These are phyloP conservation scores for Rhododendron molle DNA, from an alignment of 148 eudicot species.

Conservation along the genomic window DNA sequence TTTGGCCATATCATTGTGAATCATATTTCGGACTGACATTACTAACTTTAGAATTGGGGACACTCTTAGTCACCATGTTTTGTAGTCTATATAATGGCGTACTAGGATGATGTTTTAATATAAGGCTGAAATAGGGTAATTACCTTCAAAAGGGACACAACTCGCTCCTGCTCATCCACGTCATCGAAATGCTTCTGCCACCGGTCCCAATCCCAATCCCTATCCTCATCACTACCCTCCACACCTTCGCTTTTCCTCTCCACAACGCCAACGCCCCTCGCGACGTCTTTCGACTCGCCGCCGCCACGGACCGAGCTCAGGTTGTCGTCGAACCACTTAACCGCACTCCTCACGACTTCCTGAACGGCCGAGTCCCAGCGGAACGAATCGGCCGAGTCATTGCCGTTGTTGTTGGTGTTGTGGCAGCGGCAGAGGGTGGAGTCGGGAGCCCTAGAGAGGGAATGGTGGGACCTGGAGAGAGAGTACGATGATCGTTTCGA, in stretches of 20 bases:
- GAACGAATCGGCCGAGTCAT: conserved; percentile 16
- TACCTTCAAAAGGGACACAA: conserved; percentile 69
- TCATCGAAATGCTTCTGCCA: conserved; percentile 76
- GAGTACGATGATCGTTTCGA: conserved; percentile 17
- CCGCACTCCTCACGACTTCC: conserved; percentile 35
- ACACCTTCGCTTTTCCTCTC: conserved; percentile 8
- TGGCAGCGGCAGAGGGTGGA: conserved; percentile 45
- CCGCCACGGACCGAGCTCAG: conserved; percentile 27
- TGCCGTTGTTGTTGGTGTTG: conserved; percentile 7
- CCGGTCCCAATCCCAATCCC: conserved; percentile 88
- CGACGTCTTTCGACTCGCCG: conserved; percentile 13
- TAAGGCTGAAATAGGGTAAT: not conserved
- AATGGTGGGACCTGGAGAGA: not conserved
- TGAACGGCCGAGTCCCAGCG: conserved; percentile 42
- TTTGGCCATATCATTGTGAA: not conserved
- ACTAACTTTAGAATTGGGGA: not conserved
- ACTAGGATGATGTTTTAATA: not conserved
- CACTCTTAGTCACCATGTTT: not conserved
- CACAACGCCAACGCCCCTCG: conserved; percentile 1
- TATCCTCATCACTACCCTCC: conserved; percentile 28
- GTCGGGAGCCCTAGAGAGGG: conserved; percentile 22
- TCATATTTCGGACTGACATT: not conserved
- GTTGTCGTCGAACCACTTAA: conserved; percentile 44
- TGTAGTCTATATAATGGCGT: not conserved
- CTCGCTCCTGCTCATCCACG: conserved; percentile 76